A percentile compares a stretch with the other conserved stretches of the same genome.
Conservation (phyloP, 2,329 filamentous ascomycete genomes). For the Pseudocercospora fuligena region DNA sequence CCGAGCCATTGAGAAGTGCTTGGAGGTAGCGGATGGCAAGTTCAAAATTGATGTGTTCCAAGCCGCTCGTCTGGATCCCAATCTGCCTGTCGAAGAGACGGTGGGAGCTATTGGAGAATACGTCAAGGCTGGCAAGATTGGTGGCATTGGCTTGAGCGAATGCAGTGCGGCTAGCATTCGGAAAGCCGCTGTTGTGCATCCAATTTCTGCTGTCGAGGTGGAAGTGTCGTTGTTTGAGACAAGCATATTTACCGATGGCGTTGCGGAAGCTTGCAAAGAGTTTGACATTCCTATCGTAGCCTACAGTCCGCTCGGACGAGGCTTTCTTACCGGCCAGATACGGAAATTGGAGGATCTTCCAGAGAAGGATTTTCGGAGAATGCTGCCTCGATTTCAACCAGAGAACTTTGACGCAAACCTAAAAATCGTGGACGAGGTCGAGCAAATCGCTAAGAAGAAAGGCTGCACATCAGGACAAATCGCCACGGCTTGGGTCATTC, state of each 20-base stretch:
- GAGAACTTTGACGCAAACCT: constrained; percentile 69
- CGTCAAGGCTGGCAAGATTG: constrained; percentile 56
- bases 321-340: constrained; percentile 60
- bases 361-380: constrained; percentile 52
- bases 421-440: constrained; percentile 62
- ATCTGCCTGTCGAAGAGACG: constrained; percentile 47
- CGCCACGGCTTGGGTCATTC: constrained; percentile 50
- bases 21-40: constrained; percentile 49
- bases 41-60: constrained; percentile 53
- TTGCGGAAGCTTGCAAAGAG: constrained; percentile 62
- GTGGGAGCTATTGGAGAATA: constrained; percentile 46
- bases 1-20: constrained; percentile 48
- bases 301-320: constrained; percentile 72
- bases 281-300: constrained; percentile 70
- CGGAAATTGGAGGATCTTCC: constrained; percentile 60
- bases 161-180: constrained; percentile 54
- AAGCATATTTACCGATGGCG: constrained; percentile 50
- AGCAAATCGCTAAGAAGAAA: constrained; percentile 64
- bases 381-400: constrained; percentile 63
- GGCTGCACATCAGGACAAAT: constrained; percentile 53
- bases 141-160: constrained; percentile 59
- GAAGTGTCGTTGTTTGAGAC: constrained; percentile 46
- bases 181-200: constrained; percentile 38
- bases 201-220: constrained; percentile 58
- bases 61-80: constrained; percentile 46